Evolutionary conservation across 352 stramenopile species (phyloP), one percentile per base, ranked within the genome.

Genomic region (Phytopythium ostracodes): DNA sequence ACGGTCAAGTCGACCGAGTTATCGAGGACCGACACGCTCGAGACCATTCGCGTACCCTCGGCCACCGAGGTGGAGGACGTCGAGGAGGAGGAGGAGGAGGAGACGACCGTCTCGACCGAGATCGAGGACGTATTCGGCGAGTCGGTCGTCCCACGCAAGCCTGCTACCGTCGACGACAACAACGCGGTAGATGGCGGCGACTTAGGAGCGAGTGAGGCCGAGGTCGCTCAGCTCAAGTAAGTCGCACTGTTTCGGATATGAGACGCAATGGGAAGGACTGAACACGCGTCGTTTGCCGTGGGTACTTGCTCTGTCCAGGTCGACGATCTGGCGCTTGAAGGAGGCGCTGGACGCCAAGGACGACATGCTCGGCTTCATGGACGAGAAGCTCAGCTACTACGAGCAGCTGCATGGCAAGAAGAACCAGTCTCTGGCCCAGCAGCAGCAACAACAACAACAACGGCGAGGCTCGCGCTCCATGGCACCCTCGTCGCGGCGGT

Each of bases 301-400:
- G n/a, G n/a, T n/a, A n/a, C n/a, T n/a, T n/a, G n/a, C 29, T 55
- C 1, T 18, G 8, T 18, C 8, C 52, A 88, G 81, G 67, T 74
- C 75, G 43, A 82, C 77, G 9, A 69, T 91, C 35, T 35, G 79
- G 43, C 78, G 76, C 27, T 50, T 91, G 31, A 87, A 88, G 62
- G 63, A 76, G 40, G 68, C 63, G 20, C 60, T 91, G n/a, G 73
- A 85, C 35, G 72, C 72, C 22, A 88, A 87, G 50, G 79, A 91
- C 56, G 79, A 81, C n/a, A 67, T 78, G 59, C 66, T 91, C 36
- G 54, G 68, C 22, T 87, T 84, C 44, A 67, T 91, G 35, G 73
- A 89, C 63, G 67, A 60, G 43, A 78, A 81, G 65, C 67, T 91
- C 25, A 69, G 57, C 24, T 73, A 76, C 49, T 76, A 87, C 61